A percentile compares a stretch with the other conserved stretches of the same genome.
phyloP scores from a whole-genome alignment of 202 grass and related monocot species.

The Cymbopogon flexuosus region DNA sequence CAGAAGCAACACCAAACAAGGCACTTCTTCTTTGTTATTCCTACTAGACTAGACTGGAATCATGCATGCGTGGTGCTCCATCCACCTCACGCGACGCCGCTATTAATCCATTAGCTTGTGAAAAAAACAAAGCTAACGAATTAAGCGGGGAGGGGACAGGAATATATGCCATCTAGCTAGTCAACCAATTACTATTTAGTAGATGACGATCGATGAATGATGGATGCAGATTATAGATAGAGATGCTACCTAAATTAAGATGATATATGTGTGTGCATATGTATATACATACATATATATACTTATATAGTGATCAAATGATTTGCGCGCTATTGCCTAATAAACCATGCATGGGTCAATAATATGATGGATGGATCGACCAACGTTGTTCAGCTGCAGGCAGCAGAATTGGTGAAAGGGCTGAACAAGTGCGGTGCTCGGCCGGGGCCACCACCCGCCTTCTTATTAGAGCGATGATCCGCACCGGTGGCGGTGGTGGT shows the following conservation, averaged over 20 bases:
- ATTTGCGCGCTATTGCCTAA: background rate
- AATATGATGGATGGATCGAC: background rate
- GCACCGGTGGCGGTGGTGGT: background rate
- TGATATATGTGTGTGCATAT: background rate
- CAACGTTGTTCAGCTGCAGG: slow-evolving; percentile 19
- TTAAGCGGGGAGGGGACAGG: background rate
- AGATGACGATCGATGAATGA: background rate
- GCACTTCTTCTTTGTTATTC: background rate
- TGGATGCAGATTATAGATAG: background rate
- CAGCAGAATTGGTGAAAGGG: slow-evolving; percentile 34
- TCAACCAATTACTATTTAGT: background rate
- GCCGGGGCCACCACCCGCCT: background rate
- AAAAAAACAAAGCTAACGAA: slow-evolving; percentile 45
- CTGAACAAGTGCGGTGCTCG: slow-evolving; percentile 25
- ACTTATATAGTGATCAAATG: background rate
- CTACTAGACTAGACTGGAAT: background rate
- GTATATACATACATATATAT: background rate
- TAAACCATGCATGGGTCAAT: background rate
- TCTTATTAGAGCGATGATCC: background rate
- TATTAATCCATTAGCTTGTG: slow-evolving; percentile 26
- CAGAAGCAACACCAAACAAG: slow-evolving; percentile 14
- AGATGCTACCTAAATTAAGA: background rate
- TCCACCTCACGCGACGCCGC: slow-evolving; percentile 27
- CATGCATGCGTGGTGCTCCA: background rate
- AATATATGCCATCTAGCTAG: slow-evolving; percentile 16